These are phyloP conservation scores for Fusarium odoratissimum DNA, from an alignment of 2,329 filamentous ascomycete species.

Conservation along the genomic window DNA sequence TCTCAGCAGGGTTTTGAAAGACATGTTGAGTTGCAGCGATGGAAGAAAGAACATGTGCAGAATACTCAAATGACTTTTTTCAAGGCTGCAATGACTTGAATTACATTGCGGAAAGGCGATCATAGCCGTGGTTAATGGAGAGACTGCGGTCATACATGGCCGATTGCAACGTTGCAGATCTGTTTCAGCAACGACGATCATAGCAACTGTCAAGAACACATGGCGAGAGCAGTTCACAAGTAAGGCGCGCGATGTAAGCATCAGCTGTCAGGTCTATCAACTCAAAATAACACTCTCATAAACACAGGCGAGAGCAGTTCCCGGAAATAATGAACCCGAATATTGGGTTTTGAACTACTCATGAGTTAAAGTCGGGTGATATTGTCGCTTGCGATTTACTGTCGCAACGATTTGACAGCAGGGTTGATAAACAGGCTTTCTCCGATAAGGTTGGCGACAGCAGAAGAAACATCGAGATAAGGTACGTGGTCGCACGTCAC, in stretches of 20 bases:
- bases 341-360: fast-evolving
- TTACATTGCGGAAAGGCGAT: too few species aligned
- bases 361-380: neutral
- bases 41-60: slow-evolving; percentile 2
- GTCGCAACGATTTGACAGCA: neutral
- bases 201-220: neutral
- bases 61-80: slow-evolving; percentile 8
- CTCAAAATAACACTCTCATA: too few species aligned
- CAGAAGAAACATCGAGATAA: neutral
- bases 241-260: too few species aligned
- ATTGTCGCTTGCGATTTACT: neutral
- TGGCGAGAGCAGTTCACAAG: too few species aligned
- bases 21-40: neutral
- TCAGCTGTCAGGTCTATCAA: too few species aligned
- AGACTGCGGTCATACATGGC: neutral
- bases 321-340: neutral
- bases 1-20: slow-evolving; percentile 14
- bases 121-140: neutral
- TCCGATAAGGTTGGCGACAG: neutral
- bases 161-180: slow-evolving; percentile 18
- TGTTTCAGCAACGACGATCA: neutral
- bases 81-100: neutral
- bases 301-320: neutral
- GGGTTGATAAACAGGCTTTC: neutral
- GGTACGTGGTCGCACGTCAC: neutral